Evolutionary conservation across 495 filamentous ascomycete genomes (phyloP).

Genomic region (Parmelia sp.): DNA sequence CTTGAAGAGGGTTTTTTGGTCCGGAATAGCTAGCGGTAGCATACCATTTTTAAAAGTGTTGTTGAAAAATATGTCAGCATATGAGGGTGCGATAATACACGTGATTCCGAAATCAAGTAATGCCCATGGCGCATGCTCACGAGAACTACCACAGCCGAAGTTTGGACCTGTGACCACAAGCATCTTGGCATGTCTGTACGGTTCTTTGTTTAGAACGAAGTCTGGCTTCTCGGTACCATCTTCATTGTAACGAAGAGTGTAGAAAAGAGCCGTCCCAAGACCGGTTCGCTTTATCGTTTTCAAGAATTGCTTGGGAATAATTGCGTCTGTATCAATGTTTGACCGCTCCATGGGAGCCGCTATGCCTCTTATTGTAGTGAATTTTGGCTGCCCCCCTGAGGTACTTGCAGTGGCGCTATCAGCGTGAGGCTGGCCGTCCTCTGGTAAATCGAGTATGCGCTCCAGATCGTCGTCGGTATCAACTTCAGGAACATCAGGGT

Average conservation of each 20-base stretch:
- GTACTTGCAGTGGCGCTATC: conserved; percentile 47
- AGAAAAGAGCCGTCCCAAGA: conserved; percentile 80
- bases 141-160: conserved; percentile 89
- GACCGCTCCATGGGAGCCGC: conserved; percentile 80
- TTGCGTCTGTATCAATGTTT: conserved; percentile 96
- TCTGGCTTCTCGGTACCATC: conserved; percentile 68
- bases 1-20: conserved; percentile 56
- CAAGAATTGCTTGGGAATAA: conserved; percentile 98
- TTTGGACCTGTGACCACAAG: conserved; percentile 89
- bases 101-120: conserved; percentile 94
- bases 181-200: conserved; percentile 81
- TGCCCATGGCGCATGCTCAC: conserved; percentile 97
- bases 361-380: conserved; percentile 73
- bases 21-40: conserved; percentile 74
- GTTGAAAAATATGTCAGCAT: conserved; percentile 98
- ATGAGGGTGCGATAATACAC: conserved; percentile 85
- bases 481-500: conserved; percentile 65
- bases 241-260: conserved; percentile 62
- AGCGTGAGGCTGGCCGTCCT: conserved; percentile 58
- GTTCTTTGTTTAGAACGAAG: conserved; percentile 86
- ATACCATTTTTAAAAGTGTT: conserved; percentile 99
- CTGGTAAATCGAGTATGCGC: conserved; percentile 67
- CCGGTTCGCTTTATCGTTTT: conserved; percentile 99
- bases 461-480: conserved; percentile 72
- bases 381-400: conserved; percentile 69